Evolutionary conservation across 2,329 filamentous ascomycete genomes (phyloP).

Genomic region (Dactylella cylindrospora): DNA sequence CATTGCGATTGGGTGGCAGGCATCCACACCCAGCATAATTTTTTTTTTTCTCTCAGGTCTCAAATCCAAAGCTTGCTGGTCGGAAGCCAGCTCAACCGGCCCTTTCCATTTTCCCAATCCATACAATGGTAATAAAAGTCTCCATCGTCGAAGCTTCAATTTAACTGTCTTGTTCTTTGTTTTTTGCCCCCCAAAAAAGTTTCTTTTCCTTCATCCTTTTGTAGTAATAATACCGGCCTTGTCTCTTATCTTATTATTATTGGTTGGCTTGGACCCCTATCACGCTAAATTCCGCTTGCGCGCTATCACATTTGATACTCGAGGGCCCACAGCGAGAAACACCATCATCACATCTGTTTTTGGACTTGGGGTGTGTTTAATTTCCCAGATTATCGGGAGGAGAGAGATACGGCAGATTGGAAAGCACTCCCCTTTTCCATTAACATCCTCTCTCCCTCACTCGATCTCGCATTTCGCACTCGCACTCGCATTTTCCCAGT

Average conservation of each 20-base stretch:
- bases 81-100: constrained; percentile 32
- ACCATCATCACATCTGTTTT: constrained; percentile 31
- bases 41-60: constrained; percentile 36
- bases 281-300: constrained; percentile 38
- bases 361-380: constrained; percentile 37
- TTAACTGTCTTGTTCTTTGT: too few species aligned
- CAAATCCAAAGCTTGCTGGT: constrained; percentile 30
- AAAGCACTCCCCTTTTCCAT: constrained; percentile 38
- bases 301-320: constrained; percentile 44
- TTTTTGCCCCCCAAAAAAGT: too few species aligned
- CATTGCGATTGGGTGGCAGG: constrained; percentile 43
- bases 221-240: too few species aligned
- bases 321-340: constrained; percentile 35
- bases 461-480: too few species aligned
- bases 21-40: constrained; percentile 40
- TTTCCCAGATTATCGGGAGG: constrained; percentile 41
- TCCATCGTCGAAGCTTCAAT: constrained; percentile 33
- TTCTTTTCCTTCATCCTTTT: too few species aligned
- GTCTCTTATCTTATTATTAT: constrained; percentile 38
- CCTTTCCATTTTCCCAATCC: constrained; percentile 14
- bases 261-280: constrained; percentile 38
- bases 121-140: constrained; percentile 19
- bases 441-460: constrained; percentile 23
- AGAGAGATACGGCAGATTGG: constrained; percentile 40
- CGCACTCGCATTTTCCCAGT: too few species aligned